Base-by-base conservation (phyloP, 768 basidiomycete species). In the Pulveroboletus frians region DNA sequence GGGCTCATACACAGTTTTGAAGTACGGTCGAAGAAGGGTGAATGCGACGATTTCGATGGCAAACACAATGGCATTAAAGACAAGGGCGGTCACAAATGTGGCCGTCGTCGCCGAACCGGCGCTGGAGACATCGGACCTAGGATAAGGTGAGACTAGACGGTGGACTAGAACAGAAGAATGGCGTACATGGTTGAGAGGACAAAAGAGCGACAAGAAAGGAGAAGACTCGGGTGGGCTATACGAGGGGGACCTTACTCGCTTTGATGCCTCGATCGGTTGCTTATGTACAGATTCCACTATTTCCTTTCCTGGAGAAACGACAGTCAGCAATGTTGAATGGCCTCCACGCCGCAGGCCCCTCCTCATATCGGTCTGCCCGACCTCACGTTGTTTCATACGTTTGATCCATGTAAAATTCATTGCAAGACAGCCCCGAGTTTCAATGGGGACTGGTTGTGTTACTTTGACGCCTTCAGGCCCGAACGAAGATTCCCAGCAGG, bases 1-100 rank as follows among this genome's bases (percentile, higher is more conserved):
- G 0, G 93, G 94, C 59, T 92, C 88, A 65, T 92, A 98, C 40
- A 97, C 85, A 13, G 83, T 75, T 54, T 84, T 88, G 76, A 98
- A 96, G 61, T 81, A 84, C 10, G 85, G 82, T 36, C 93, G 75
- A 26, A 96, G 66, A 53, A 95, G 50, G n/a, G 92, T 85, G 71
- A 96, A 97, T 14, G 78, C 76, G 5, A 61, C 73, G 44, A 97
- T 65, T 69, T 94, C 87, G 6, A 69, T 75, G 9, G 70, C 83
- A 54, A 89, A 88, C 20, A 91, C 80, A 32, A 76, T 76, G 0
- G 73, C 75, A 63, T 97, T 97, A 74, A 93, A 83, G 15, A 83
- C 79, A 39, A 98, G 77, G 3, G 95, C 88, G 6, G 94, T 86
- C 37, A 86, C 66, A 64, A 98, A 97, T 9, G 88, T 83, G 37